Percentiles rank a stretch among this genome's conserved stretches.
These are phyloP conservation scores for Solanum virginianum DNA, from an alignment of 257 asterid species.

Conservation along the genomic window DNA sequence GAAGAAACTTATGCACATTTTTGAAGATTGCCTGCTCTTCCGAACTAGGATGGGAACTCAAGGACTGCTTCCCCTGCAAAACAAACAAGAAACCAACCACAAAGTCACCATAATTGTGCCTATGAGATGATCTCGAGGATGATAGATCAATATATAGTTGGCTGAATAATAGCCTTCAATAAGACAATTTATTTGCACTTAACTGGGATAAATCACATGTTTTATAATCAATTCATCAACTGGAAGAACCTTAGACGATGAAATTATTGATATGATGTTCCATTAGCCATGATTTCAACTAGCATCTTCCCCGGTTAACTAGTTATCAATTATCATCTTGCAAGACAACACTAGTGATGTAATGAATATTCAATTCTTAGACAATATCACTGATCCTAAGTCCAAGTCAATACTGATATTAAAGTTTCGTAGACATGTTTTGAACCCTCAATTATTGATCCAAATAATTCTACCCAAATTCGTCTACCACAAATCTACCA, in stretches of 20 bases:
- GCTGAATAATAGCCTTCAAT: background rate
- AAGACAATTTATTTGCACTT: background rate
- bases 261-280: background rate
- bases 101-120: background rate
- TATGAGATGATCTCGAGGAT: background rate
- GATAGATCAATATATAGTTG: background rate
- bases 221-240: background rate
- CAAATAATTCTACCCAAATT: background rate
- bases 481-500: background rate
- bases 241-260: background rate
- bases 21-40: background rate
- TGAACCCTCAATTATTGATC: background rate
- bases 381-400: background rate
- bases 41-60: conserved; percentile 37
- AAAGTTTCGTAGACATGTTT: background rate
- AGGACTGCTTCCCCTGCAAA: conserved; percentile 77
- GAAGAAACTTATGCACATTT: background rate
- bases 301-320: background rate
- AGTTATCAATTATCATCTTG: background rate
- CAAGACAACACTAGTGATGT: background rate
- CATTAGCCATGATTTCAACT: background rate
- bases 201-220: background rate
- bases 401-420: background rate
- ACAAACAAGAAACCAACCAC: conserved; percentile 1
- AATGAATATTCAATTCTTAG: background rate